Base-by-base conservation (phyloP, 2,329 filamentous ascomycete species). In the Fusarium solani-melongenae region DNA sequence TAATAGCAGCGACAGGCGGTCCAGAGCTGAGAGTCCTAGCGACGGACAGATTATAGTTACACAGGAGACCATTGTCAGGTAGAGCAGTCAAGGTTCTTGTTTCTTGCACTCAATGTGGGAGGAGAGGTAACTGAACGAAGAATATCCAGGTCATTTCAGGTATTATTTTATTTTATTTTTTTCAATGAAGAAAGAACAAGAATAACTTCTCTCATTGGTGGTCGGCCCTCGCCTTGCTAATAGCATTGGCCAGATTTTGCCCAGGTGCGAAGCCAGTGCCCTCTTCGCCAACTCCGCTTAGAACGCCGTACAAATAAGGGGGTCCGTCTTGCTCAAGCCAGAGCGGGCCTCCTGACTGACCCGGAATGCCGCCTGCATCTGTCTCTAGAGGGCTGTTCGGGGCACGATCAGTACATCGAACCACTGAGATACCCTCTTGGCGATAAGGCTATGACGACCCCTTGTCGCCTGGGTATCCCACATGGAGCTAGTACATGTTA, bases 341-440 rank as follows among this genome's bases (percentile, higher is more conserved):
- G 6, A 73, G n/a, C 3, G 70, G 70, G 0, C 70, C 63, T n/a
- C 70, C 70, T 22, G 70, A 73, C 17, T 67, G 29, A 1, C 70
- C 70, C 0, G 1, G 1, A 6, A 24, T 12, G 1, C 27, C 38
- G 33, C 71, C 70, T 10, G 59, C 51, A 11, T 73, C 59, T 22
- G 62, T 71, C 4, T 33, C 5, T 2, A 64, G 3, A 31, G 20
- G 15, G 1, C 33, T 36, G 9, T 20, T 8, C 12, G 53, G 29
- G 12, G 33, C 29, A 49, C 65, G 34, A 4, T 17, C 2, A n/a
- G 38, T 20, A 14, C 68, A 71, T 6, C n/a, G 11, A 4, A 4
- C 2, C 2, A 53, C 46, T 0, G 55, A 61, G 15, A 71, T 61
- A 4, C 29, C 4, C n/a, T 62, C 55, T 33, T 73, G 67, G 9